phyloP scores from a whole-genome alignment of 1,284 basidiomycete species.

The Apiotrichum brassicae region DNA sequence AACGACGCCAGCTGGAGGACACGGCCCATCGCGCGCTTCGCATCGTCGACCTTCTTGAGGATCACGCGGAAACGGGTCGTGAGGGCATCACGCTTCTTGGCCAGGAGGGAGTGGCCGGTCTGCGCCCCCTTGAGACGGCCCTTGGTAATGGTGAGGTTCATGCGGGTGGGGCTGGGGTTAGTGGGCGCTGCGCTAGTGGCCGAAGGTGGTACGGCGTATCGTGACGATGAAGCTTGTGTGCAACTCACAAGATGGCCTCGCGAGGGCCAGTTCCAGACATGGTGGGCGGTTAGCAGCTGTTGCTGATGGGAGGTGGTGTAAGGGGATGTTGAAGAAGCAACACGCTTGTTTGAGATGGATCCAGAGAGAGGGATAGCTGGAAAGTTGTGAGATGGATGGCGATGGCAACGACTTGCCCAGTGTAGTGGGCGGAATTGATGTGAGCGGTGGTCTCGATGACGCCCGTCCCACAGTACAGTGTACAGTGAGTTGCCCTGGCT shows the following conservation, averaged over 20 bases:
- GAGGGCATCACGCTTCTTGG: constrained; percentile 94
- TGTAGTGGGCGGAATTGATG: no score
- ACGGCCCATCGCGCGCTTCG: constrained; percentile 97
- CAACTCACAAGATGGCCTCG: constrained; percentile 70
- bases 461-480: no score
- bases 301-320: neutral
- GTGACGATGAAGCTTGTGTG: neutral
- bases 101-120: constrained; percentile 92
- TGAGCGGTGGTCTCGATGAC: no score
- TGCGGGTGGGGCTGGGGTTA: constrained; percentile 63
- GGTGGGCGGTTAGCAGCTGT: constrained; percentile 11
- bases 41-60: constrained; percentile 89
- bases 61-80: constrained; percentile 88
- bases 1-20: constrained; percentile 99
- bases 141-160: constrained; percentile 93
- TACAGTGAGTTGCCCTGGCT: no score
- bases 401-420: no score
- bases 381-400: neutral
- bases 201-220: neutral
- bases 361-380: neutral
- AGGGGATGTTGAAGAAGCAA: neutral
- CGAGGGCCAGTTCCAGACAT: constrained; percentile 86
- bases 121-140: constrained; percentile 90
- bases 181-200: neutral
- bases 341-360: neutral